phyloP scores from a whole-genome alignment of 805 yeast species.

The Pichia occidentalis region DNA sequence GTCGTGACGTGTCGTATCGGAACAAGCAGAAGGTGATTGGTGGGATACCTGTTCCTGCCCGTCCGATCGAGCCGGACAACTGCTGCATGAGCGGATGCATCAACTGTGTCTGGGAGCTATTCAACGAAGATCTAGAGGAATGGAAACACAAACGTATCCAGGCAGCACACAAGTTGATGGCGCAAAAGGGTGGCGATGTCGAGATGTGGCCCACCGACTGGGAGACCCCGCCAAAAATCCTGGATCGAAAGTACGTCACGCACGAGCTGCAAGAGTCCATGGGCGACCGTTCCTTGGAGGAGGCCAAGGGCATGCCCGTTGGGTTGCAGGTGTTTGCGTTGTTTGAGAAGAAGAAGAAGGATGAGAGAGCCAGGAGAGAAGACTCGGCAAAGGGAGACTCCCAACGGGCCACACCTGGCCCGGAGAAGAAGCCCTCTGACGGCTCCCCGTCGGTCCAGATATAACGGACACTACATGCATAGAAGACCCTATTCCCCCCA shows the following conservation, averaged over 20 bases:
- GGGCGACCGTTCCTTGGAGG: conserved; percentile 33
- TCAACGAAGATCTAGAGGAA: conserved; percentile 77
- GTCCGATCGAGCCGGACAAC: conserved; percentile 86
- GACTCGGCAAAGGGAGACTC: not conserved
- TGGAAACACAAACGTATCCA: conserved; percentile 59
- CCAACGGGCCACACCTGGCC: too few species aligned
- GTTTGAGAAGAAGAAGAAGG: conserved; percentile 61
- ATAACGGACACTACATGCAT: too few species aligned
- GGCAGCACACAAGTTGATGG: conserved; percentile 43
- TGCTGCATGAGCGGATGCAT: conserved; percentile 98
- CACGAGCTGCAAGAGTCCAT: conserved; percentile 25
- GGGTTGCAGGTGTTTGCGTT: conserved; percentile 78
- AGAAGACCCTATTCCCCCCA: too few species aligned
- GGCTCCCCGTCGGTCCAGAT: too few species aligned
- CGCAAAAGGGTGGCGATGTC: conserved; percentile 23
- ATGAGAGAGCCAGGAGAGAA: conserved; percentile 20
- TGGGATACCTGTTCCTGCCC: conserved; percentile 75
- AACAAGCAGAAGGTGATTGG: conserved; percentile 33
- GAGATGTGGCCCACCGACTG: conserved; percentile 61
- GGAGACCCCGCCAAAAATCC: conserved; percentile 45
- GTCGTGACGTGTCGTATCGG: conserved; percentile 34
- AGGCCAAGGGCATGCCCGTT: conserved; percentile 57
- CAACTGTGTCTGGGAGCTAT: conserved; percentile 95
- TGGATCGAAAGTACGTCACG: conserved; percentile 40
- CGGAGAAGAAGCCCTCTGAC: too few species aligned